Evolutionary conservation across 2,329 filamentous ascomycete species (phyloP).

Genomic region (Cladosporium cucumerinum): DNA sequence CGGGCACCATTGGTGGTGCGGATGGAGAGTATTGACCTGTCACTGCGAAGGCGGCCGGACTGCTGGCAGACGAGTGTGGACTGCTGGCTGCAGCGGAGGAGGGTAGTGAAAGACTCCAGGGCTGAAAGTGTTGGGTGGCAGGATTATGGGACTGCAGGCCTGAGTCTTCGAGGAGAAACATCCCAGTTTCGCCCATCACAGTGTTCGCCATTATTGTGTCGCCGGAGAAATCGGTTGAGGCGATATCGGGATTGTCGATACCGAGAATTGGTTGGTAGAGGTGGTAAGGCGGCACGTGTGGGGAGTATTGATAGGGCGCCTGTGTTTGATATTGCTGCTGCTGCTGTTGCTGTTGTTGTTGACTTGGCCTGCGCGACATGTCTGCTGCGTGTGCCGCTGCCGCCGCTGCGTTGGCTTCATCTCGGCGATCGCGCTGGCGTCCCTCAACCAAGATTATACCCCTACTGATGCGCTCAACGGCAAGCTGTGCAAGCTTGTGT

Average conservation of each 20-base stretch:
- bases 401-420: neutral
- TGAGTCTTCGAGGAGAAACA: slow-evolving; percentile 47
- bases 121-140: slow-evolving; percentile 6
- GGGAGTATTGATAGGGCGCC: neutral
- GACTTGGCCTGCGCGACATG: slow-evolving; percentile 17
- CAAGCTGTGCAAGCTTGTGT: slow-evolving; percentile 45
- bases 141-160: slow-evolving; percentile 38
- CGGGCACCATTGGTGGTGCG: slow-evolving; percentile 22
- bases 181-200: slow-evolving; percentile 48
- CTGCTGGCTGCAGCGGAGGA: slow-evolving; percentile 9
- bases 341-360: slow-evolving; percentile 1
- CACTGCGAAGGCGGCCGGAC: slow-evolving; percentile 21
- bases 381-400: slow-evolving; percentile 18
- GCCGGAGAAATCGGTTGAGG: slow-evolving; percentile 23
- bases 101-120: slow-evolving; percentile 10
- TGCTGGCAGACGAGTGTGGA: slow-evolving; percentile 21
- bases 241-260: neutral
- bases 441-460: slow-evolving; percentile 30
- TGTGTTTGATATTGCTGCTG: neutral
- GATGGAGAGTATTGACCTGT: neutral
- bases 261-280: slow-evolving; percentile 10
- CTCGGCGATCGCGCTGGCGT: slow-evolving; percentile 19
- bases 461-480: slow-evolving; percentile 39
- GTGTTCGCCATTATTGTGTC: slow-evolving; percentile 46
- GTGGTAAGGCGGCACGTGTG: slow-evolving; percentile 21